Percentiles rank a stretch among this genome's conserved stretches.
Evolutionary conservation across 2,329 filamentous ascomycete genomes (phyloP).

Genomic region (Magnaporthiopsis poae): DNA sequence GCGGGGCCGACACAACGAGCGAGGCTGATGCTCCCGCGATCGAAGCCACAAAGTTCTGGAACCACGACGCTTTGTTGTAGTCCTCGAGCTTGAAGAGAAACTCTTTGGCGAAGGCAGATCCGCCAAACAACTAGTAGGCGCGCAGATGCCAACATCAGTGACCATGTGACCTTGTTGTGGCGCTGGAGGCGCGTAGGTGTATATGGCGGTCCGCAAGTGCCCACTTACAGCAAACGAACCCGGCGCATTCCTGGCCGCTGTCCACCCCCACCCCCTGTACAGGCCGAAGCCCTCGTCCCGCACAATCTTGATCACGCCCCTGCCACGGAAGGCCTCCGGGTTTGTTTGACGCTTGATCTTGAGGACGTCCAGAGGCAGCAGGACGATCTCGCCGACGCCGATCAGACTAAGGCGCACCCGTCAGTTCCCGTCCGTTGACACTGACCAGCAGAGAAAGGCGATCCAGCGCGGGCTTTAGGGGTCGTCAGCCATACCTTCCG

Average conservation of each 20-base stretch:
- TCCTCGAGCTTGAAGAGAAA: constrained; percentile 82
- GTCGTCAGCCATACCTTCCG: constrained; percentile 52
- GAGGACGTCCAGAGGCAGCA: constrained; percentile 88
- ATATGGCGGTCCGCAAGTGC: neutral
- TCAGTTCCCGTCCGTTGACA: neutral
- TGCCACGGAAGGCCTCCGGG: constrained; percentile 91
- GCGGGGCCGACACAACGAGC: constrained; percentile 87
- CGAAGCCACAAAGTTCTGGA: constrained; percentile 94
- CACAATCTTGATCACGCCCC: constrained; percentile 81
- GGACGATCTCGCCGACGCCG: constrained; percentile 91
- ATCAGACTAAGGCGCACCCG: constrained; percentile 56
- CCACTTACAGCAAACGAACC: constrained; percentile 80
- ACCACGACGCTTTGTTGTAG: constrained; percentile 91
- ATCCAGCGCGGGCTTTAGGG: neutral
- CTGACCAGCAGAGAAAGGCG: constrained; percentile 5
- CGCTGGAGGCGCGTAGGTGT: neutral
- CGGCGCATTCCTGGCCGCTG: constrained; percentile 88
- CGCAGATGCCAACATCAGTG: neutral
- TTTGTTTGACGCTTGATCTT: constrained; percentile 99
- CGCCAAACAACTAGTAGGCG: constrained; percentile 75
- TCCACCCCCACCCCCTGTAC: constrained; percentile 96
- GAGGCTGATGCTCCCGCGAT: constrained; percentile 90
- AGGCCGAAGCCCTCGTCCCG: constrained; percentile 89
- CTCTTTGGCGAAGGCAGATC: constrained; percentile 93
- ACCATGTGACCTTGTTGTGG: neutral